A percentile compares a stretch with the other conserved stretches of the same genome.
These are phyloP conservation scores for Kluyveromyces nonfermentans DNA, from an alignment of 805 yeast genomes.

Conservation along the genomic window DNA sequence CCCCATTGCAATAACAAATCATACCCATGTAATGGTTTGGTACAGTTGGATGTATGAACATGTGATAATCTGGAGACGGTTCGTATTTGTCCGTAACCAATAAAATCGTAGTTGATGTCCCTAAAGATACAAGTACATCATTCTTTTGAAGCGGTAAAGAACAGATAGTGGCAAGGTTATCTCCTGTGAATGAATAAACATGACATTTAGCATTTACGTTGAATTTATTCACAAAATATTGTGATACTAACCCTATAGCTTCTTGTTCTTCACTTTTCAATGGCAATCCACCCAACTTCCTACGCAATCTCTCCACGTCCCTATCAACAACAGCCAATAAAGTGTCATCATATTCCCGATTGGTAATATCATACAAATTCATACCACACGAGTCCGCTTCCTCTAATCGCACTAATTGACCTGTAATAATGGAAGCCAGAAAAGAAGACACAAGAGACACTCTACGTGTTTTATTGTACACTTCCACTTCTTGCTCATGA, in stretches of 20 bases:
- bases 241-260: conserved; percentile 39
- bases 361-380: conserved; percentile 71
- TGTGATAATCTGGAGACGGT: conserved; percentile 75
- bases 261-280: conserved; percentile 37
- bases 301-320: conserved; percentile 21
- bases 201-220: conserved; percentile 51
- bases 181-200: conserved; percentile 79
- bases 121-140: conserved; percentile 74
- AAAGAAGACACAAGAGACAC: conserved; percentile 75
- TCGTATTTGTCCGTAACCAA: conserved; percentile 67
- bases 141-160: conserved; percentile 68
- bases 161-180: conserved; percentile 79
- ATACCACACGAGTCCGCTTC: conserved; percentile 89
- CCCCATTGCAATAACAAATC: conserved; percentile 90
- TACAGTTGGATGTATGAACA: conserved; percentile 80
- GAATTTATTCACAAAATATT: conserved; percentile 55
- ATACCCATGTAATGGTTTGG: conserved; percentile 78
- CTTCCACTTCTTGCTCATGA: conserved; percentile 40
- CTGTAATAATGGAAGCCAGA: conserved; percentile 60
- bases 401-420: conserved; percentile 56
- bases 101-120: conserved; percentile 86
- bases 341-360: conserved; percentile 44
- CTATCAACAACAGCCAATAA: conserved; percentile 36
- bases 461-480: conserved; percentile 46
- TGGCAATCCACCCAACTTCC: conserved; percentile 35